phyloP scores from a whole-genome alignment of 768 basidiomycete species.

The Suillus subalutaceus region DNA sequence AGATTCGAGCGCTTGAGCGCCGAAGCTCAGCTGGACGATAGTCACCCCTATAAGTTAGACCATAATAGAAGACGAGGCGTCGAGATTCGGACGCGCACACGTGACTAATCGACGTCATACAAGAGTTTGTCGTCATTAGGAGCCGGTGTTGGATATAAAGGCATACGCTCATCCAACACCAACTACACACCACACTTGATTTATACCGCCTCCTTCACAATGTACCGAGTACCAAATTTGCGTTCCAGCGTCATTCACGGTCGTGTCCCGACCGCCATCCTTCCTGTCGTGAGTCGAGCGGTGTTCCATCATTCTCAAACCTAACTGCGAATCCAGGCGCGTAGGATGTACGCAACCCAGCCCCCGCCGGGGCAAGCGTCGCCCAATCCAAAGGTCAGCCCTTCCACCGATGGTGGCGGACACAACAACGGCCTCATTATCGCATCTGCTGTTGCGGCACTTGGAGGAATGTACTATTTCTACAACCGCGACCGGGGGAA shows the following conservation, averaged over 20 bases:
- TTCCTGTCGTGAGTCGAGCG: constrained; percentile 9
- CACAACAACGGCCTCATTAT: constrained; percentile 30
- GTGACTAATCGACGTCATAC: constrained; percentile 14
- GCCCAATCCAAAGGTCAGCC: constrained; percentile 15
- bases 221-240: constrained; percentile 8
- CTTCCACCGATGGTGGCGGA: constrained; percentile 14
- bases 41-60: not conserved
- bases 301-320: not conserved
- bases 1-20: too few species aligned
- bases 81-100: constrained; percentile 1
- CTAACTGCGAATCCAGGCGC: constrained; percentile 13
- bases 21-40: not conserved
- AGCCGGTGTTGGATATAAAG: constrained; percentile 6
- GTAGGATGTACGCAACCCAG: constrained; percentile 19
- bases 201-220: not conserved
- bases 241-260: not conserved
- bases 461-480: constrained; percentile 42
- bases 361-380: constrained; percentile 14
- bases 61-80: not conserved
- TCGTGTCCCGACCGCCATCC: not conserved
- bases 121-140: constrained; percentile 13
- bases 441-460: constrained; percentile 34
- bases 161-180: constrained; percentile 2
- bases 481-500: constrained; percentile 29
- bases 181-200: not conserved